Evolutionary conservation across 164 flowering plant genomes (phyloP).

Genomic region (Nymphaea colorata): DNA sequence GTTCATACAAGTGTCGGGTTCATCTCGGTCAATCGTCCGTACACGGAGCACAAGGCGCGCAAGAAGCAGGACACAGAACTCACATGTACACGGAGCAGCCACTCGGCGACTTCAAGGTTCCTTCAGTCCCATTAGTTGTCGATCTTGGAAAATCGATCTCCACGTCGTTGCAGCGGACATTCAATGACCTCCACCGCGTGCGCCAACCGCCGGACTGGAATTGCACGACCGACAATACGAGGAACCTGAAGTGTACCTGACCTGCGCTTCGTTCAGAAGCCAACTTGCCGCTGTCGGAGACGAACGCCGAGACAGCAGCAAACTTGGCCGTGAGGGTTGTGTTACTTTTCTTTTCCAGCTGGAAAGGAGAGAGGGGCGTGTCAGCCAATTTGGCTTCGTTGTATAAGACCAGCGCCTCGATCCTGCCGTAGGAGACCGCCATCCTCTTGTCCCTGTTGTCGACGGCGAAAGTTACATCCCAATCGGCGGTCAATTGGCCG

Average conservation of each 20-base stretch:
- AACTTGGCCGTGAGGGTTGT: constrained; percentile 24
- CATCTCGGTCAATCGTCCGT: too few species aligned
- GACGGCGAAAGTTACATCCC: constrained; percentile 23
- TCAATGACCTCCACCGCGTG: constrained; percentile 27
- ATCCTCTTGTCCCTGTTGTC: constrained; percentile 62
- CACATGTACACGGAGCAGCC: not conserved
- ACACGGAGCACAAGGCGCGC: too few species aligned
- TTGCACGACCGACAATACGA: constrained; percentile 23
- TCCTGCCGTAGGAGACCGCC: constrained; percentile 24
- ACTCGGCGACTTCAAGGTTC: not conserved
- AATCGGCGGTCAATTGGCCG: constrained; percentile 21
- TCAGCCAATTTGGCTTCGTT: constrained; percentile 9
- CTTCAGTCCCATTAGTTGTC: not conserved
- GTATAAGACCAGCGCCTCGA: constrained; percentile 16
- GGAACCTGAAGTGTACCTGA: constrained; percentile 28
- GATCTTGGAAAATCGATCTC: constrained; percentile 8
- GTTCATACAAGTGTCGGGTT: too few species aligned
- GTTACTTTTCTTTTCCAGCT: constrained; percentile 24
- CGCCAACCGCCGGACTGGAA: constrained; percentile 42
- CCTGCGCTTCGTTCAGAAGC: constrained; percentile 27
- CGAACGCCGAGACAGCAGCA: constrained; percentile 23
- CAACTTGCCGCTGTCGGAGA: constrained; percentile 17
- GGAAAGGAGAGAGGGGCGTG: constrained; percentile 42
- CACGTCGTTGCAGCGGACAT: constrained; percentile 35
- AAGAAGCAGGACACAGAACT: not conserved